phyloP scores from a whole-genome alignment of 2,329 filamentous ascomycete species.

The Cladosporium sp. region DNA sequence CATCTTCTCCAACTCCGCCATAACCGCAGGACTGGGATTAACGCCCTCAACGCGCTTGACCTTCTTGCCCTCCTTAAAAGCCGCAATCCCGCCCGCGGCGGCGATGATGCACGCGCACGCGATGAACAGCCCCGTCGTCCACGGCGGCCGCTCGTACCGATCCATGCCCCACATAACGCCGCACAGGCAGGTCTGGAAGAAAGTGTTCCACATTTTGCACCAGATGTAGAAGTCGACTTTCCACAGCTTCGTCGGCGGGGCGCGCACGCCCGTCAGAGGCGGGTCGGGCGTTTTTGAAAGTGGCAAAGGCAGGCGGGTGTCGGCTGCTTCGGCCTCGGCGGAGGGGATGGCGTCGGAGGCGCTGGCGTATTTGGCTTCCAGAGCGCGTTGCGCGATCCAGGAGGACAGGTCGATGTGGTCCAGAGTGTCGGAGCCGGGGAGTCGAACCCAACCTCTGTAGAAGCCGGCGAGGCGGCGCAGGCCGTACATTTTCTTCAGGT shows the following conservation, averaged over 20 bases:
- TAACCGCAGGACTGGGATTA: constrained; percentile 5
- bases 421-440: constrained; percentile 61
- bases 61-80: constrained; percentile 64
- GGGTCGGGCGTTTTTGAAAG: constrained; percentile 58
- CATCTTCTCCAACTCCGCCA: constrained; percentile 5
- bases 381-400: constrained; percentile 13
- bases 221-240: constrained; percentile 77
- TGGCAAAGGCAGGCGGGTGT: constrained; percentile 59
- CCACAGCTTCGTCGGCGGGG: constrained; percentile 64
- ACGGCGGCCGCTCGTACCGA: constrained; percentile 64
- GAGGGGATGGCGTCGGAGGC: not conserved
- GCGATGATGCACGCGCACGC: constrained; percentile 68
- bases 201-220: constrained; percentile 74
- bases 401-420: constrained; percentile 30
- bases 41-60: constrained; percentile 71
- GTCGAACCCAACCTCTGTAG: constrained; percentile 70
- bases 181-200: constrained; percentile 69
- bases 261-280: constrained; percentile 68
- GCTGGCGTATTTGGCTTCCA: not conserved
- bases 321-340: constrained; percentile 27
- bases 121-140: constrained; percentile 77
- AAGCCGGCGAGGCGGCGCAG: constrained; percentile 69
- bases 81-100: constrained; percentile 63
- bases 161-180: constrained; percentile 69
- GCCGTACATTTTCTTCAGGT: constrained; percentile 43